Percentiles rank a stretch among this genome's conserved stretches.
These are phyloP conservation scores for Malbranchea cinnamomea DNA, from an alignment of 2,329 filamentous ascomycete species.

Conservation along the genomic window DNA sequence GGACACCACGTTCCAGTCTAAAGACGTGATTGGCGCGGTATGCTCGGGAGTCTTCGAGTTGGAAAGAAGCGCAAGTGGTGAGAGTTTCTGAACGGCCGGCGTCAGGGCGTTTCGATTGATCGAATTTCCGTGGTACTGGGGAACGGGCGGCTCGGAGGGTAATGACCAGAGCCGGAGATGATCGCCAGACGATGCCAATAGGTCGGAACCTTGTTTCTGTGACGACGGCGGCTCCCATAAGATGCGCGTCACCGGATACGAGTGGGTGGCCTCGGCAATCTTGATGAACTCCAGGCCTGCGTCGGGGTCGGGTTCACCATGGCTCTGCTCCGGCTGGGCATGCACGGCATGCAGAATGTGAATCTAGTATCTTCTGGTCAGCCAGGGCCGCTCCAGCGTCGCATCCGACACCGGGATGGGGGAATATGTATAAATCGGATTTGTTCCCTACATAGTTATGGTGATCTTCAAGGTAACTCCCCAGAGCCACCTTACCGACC, in stretches of 20 bases:
- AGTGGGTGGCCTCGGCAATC: slow-evolving; percentile 90
- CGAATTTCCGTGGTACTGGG: slow-evolving; percentile 49
- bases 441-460: slow-evolving; percentile 91
- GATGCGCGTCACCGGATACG: slow-evolving; percentile 89
- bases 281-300: slow-evolving; percentile 81
- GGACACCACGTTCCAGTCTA: slow-evolving; percentile 97
- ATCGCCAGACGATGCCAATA: slow-evolving; percentile 88
- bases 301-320: slow-evolving; percentile 45
- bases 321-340: slow-evolving; percentile 52
- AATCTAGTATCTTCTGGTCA: no score
- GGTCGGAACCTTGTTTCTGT: slow-evolving; percentile 87
- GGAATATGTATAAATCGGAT: no score
- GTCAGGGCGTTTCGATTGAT: slow-evolving; percentile 51
- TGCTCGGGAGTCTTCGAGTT: slow-evolving; percentile 98
- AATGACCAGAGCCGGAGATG: slow-evolving; percentile 90
- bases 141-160: slow-evolving; percentile 41
- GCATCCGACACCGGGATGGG: no score
- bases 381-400: no score
- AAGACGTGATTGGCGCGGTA: slow-evolving; percentile 84
- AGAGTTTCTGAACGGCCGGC: slow-evolving; percentile 62
- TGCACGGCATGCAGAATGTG: slow-evolving; percentile 91
- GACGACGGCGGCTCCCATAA: slow-evolving; percentile 92
- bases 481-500: slow-evolving; percentile 83
- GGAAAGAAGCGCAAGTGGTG: slow-evolving; percentile 78
- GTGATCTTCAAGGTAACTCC: slow-evolving; percentile 92